Percentiles rank a stretch among this genome's conserved stretches.
Conservation (phyloP, 192 early-diverging fungal genomes). For the Haplosporangium gracile region DNA sequence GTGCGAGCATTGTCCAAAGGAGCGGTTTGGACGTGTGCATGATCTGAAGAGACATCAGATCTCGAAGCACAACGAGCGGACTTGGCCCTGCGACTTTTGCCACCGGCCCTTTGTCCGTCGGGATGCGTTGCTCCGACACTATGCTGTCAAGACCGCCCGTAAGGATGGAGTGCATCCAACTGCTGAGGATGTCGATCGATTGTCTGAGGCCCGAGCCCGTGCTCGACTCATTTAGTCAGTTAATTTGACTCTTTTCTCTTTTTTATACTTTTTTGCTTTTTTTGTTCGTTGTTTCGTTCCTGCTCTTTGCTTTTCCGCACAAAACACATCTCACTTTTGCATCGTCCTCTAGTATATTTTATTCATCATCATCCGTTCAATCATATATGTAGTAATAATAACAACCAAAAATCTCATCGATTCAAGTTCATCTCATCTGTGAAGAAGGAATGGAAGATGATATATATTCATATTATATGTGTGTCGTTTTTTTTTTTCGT, state of each 20-base stretch:
- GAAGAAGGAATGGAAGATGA: too few relatives aligned
- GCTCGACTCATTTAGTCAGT: slow-evolving; percentile 15
- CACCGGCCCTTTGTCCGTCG: slow-evolving; percentile 33
- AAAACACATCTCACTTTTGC: neutral
- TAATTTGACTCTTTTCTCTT: neutral
- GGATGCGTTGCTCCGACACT: slow-evolving; percentile 26
- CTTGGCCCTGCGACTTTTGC: slow-evolving; percentile 38
- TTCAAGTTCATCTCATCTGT: too few relatives aligned
- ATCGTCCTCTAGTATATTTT: neutral
- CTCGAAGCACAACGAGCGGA: slow-evolving; percentile 35
- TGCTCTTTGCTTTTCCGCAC: neutral
- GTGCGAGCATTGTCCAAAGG: slow-evolving; percentile 18
- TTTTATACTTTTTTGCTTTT: neutral
- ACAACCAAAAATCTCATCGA: neutral
- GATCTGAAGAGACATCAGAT: slow-evolving; percentile 36
- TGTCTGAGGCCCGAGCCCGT: slow-evolving; percentile 27
- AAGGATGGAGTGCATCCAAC: slow-evolving; percentile 30
- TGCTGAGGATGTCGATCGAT: slow-evolving; percentile 2
- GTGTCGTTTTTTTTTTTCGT: neutral
- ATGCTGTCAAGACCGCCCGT: slow-evolving; percentile 26
- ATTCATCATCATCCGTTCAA: neutral
- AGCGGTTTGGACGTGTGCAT: slow-evolving; percentile 29
- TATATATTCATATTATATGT: neutral
- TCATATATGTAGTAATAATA: neutral
- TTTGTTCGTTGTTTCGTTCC: neutral